A percentile compares a stretch with the other conserved stretches of the same genome.
Evolutionary conservation across 176 grass and related monocot species (phyloP).

Genomic region (Oryza punctata): DNA sequence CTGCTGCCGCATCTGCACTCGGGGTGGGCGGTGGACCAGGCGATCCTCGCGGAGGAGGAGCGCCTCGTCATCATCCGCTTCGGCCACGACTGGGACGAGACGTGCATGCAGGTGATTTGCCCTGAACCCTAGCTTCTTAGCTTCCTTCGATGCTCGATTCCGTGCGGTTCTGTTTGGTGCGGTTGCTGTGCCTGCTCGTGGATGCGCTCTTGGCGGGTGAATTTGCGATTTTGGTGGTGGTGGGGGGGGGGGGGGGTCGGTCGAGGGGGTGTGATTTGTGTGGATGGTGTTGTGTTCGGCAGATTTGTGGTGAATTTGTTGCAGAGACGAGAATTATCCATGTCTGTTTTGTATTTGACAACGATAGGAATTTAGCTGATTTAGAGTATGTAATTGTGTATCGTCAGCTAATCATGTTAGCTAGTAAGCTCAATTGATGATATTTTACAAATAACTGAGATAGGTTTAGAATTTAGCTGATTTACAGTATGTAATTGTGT

Average conservation of each 20-base stretch:
- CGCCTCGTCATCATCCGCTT: slow-evolving; percentile 98
- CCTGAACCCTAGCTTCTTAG: slow-evolving; percentile 23
- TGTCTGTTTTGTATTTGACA: not conserved
- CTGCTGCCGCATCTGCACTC: slow-evolving; percentile 95
- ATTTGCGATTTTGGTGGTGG: not conserved
- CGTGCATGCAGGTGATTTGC: slow-evolving; percentile 80
- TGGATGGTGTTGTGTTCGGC: not conserved
- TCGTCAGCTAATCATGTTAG: not conserved
- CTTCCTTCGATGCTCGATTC: too few relatives aligned
- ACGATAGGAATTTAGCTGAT: not conserved
- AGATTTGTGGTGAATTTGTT: not conserved
- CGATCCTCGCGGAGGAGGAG: slow-evolving; percentile 98
- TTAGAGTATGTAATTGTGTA: not conserved
- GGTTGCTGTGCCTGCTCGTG: not conserved
- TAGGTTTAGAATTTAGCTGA: not conserved
- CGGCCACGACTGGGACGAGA: slow-evolving; percentile 99
- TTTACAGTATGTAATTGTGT: not conserved
- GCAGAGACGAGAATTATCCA: not conserved
- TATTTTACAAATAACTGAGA: not conserved
- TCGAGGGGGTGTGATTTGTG: not conserved
- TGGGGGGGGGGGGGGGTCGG: not conserved
- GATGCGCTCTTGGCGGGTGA: not conserved
- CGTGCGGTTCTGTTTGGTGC: not conserved
- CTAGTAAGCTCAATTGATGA: not conserved
- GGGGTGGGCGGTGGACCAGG: slow-evolving; percentile 98